phyloP scores from a whole-genome alignment of 352 stramenopile species.

The Phytophthora sp. region DNA sequence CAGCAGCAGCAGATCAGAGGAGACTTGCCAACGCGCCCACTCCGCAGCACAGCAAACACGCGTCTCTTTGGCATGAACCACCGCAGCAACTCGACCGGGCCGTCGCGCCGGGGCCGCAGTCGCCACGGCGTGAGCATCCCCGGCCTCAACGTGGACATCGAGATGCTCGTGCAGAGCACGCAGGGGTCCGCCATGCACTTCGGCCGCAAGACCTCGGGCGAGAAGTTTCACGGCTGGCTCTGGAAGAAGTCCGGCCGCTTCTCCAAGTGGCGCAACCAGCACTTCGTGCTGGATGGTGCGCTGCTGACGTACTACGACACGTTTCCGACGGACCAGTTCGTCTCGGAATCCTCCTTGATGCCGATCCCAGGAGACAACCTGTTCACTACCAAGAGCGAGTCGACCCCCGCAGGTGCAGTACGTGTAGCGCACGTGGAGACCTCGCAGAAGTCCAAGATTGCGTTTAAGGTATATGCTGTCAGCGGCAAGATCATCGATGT shows the following conservation, averaged over 20 bases:
- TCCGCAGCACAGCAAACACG: not conserved
- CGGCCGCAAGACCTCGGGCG: conserved; percentile 57
- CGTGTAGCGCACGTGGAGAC: conserved; percentile 82
- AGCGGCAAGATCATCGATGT: conserved; percentile 87
- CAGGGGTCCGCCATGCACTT: conserved; percentile 78
- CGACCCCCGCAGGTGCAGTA: conserved; percentile 65
- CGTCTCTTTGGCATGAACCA: conserved; percentile 47
- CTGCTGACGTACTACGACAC: conserved; percentile 85
- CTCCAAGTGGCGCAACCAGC: conserved; percentile 84
- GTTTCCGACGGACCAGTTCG: conserved; percentile 83
- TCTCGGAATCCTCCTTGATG: conserved; percentile 61
- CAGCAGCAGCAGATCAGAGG: conserved; percentile 1
- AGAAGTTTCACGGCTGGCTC: conserved; percentile 86
- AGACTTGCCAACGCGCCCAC: conserved; percentile 22
- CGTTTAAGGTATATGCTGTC: conserved; percentile 84
- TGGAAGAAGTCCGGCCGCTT: conserved; percentile 86
- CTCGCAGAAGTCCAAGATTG: conserved; percentile 77
- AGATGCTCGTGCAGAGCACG: conserved; percentile 85
- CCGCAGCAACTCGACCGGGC: conserved; percentile 24
- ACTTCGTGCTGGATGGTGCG: conserved; percentile 82
- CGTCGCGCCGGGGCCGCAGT: conserved; percentile 19
- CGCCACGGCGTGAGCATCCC: conserved; percentile 36
- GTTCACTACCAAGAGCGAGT: conserved; percentile 79
- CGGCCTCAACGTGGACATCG: conserved; percentile 77
- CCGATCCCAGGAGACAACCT: conserved; percentile 66